Evolutionary conservation across 805 yeast species (phyloP).

Genomic region (Lachancea fermentati): DNA sequence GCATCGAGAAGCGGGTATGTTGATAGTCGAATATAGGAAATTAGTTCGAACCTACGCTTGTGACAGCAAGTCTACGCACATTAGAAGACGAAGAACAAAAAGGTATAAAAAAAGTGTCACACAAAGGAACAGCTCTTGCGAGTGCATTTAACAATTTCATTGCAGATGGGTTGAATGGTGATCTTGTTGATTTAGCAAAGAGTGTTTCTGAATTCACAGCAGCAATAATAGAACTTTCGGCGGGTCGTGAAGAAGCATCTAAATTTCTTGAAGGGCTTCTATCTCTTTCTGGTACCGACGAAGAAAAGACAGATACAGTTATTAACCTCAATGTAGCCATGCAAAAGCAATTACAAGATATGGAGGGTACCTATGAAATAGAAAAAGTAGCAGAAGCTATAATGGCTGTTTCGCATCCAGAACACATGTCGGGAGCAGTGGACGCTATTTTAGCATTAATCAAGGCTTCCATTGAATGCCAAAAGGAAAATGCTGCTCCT

Average conservation of each 20-base stretch:
- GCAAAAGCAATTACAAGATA: constrained; percentile 58
- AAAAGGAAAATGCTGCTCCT: constrained; percentile 69
- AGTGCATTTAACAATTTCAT: constrained; percentile 66
- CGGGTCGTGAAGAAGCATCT: constrained; percentile 64
- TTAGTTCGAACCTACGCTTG: too few relatives aligned
- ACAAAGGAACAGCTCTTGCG: constrained; percentile 74
- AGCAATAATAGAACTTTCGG: constrained; percentile 54
- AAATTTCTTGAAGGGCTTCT: constrained; percentile 54
- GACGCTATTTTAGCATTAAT: constrained; percentile 70
- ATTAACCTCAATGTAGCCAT: constrained; percentile 70
- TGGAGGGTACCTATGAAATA: constrained; percentile 69
- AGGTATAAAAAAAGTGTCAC: constrained; percentile 38
- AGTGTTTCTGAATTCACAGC: constrained; percentile 59
- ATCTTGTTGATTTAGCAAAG: constrained; percentile 54
- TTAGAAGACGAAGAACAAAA: not conserved
- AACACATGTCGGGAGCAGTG: not conserved
- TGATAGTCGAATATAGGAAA: too few relatives aligned
- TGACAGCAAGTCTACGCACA: too few relatives aligned
- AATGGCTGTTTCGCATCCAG: constrained; percentile 45
- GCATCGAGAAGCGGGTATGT: too few relatives aligned
- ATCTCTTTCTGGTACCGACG: constrained; percentile 49
- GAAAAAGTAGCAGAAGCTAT: constrained; percentile 66
- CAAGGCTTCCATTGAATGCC: constrained; percentile 72
- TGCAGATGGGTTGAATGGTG: constrained; percentile 69
- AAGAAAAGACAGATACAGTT: constrained; percentile 69